Evolutionary conservation across 225 moss, liverwort and hornwort species (phyloP).

Genomic region (Asterella californica): DNA sequence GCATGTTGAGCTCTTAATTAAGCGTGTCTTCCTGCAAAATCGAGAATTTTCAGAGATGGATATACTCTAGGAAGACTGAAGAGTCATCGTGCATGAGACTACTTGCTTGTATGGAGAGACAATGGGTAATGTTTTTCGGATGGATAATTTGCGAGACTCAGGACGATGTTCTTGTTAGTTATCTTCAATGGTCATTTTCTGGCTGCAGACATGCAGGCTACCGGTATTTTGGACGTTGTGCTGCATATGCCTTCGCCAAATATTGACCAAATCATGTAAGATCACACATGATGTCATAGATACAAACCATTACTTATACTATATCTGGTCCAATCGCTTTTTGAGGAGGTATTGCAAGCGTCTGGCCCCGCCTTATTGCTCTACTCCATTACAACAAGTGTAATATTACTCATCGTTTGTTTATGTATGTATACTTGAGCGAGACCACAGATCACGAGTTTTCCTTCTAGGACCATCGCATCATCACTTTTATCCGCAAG

Average conservation of each 20-base stretch:
- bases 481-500: constrained; percentile 77
- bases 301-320: not conserved
- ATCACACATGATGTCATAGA: not conserved
- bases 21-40: not conserved
- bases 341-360: not conserved
- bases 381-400: not conserved
- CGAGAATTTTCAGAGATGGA: not conserved
- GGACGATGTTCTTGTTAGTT: too few species aligned
- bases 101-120: not conserved
- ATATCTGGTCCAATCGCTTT: not conserved
- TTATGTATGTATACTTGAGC: not conserved
- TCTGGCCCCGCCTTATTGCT: too few species aligned
- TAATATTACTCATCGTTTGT: not conserved
- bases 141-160: too few species aligned
- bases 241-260: constrained; percentile 91
- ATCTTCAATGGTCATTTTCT: not conserved
- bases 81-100: not conserved
- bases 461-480: constrained; percentile 96
- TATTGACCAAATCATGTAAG: constrained; percentile 77
- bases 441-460: constrained; percentile 59
- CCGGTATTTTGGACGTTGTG: constrained; percentile 89
- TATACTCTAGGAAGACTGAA: not conserved
- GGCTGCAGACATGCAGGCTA: constrained; percentile 85
- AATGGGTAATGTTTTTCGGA: not conserved
- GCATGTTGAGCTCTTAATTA: not conserved